phyloP scores from a whole-genome alignment of 192 early-diverging fungal genomes.

The Linnemannia schmuckeri region DNA sequence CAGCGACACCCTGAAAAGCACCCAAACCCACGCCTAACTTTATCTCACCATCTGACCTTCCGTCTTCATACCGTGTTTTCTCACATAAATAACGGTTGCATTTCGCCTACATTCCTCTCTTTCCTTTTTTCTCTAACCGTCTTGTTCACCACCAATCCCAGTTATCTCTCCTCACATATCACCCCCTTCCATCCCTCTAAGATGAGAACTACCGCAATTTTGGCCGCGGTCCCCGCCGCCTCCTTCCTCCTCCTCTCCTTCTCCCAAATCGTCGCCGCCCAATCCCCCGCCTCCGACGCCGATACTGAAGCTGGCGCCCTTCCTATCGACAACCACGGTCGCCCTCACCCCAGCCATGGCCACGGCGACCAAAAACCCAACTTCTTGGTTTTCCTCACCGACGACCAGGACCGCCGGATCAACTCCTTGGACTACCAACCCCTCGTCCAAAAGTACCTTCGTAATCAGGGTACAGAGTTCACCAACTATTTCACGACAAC shows the following conservation, averaged over 20 bases:
- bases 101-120: background rate
- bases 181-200: background rate
- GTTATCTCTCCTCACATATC: background rate
- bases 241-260: slow-evolving; percentile 35
- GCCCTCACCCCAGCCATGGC: background rate
- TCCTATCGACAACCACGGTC: background rate
- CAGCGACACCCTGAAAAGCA: background rate
- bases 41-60: background rate
- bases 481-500: slow-evolving; percentile 74
- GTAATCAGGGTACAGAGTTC: slow-evolving; percentile 70
- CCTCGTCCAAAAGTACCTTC: slow-evolving; percentile 69
- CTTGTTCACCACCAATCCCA: background rate
- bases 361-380: slow-evolving; percentile 65
- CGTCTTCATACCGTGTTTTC: background rate
- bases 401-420: slow-evolving; percentile 72
- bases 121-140: background rate
- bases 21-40: background rate
- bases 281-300: background rate
- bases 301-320: slow-evolving; percentile 14
- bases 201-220: slow-evolving; percentile 28
- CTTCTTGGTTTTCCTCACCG: slow-evolving; percentile 74
- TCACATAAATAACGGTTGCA: background rate
- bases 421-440: slow-evolving; percentile 73
- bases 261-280: slow-evolving; percentile 21
- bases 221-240: slow-evolving; percentile 19